Evolutionary conservation across 1,284 basidiomycete genomes (phyloP), one percentile per base, ranked within the genome.

Genomic region (Lentinula novae-zelandiae): DNA sequence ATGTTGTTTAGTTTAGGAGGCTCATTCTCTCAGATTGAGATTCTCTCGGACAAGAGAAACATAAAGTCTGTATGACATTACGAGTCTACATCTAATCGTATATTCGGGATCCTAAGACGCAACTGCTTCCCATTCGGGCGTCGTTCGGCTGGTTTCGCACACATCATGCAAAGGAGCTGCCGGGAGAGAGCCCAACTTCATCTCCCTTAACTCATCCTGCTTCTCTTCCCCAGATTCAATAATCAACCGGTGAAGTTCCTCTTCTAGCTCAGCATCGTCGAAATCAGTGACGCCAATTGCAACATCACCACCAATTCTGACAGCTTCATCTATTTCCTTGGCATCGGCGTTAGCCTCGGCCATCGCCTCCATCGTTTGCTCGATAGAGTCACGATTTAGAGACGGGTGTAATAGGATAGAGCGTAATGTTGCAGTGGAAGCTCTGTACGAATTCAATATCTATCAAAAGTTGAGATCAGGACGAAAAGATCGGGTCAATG

Each of bases 381-480:
- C 92, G 56, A 98, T 86, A 53, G 82, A 83, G 17, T 89, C 89
- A 5, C 84, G 82, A 64, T 90, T 85, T 12, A 98, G 78, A 0
- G 86, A 86, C 0, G 94, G 93, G 67, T 96, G 86, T 1, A 86
- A 76, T 2, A 98, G 84, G 46, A 98, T 84, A 0, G 82, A 73
- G 10, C 83, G 82, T 8, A 98, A 80, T 0, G 94, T 93, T 1
- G 82, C 73, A 0, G 92, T 87, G 1, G 93, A 95, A 1, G 86
- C 85, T 70, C 92, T 84, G 70, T 96, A 98, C 0, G 88, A 85
- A 65, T 84, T 84, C 84, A 98, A 87, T 58, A 98, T 91, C 90
- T 96, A 69, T 9, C 50, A 53, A 10, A 10, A 48, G 49, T 53
- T 22, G 2, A 5, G 4, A 49, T 34, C 34, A 38, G 17, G n/a